phyloP scores from a whole-genome alignment of 2,329 filamentous ascomycete species.

The Arthroderma sp. region DNA sequence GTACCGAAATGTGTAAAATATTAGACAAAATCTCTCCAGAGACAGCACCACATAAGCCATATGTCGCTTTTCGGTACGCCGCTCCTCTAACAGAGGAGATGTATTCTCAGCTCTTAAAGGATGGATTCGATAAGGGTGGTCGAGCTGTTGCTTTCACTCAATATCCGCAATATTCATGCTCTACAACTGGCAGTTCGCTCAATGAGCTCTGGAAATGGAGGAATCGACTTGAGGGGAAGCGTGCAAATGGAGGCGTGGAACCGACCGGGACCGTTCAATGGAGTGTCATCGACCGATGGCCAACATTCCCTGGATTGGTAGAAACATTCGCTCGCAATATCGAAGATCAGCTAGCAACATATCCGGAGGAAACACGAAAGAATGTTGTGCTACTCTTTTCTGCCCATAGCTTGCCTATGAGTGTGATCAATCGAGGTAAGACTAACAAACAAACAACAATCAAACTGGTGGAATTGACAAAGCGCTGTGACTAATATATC shows the following conservation, averaged over 20 bases:
- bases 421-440: conserved; percentile 78
- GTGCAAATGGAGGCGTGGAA: conserved; percentile 38
- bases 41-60: conserved; percentile 91
- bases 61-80: conserved; percentile 93
- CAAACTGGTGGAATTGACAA: background rate
- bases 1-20: conserved; percentile 90
- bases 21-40: conserved; percentile 82
- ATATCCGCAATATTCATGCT: conserved; percentile 97
- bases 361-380: conserved; percentile 66
- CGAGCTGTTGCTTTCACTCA: conserved; percentile 94
- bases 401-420: conserved; percentile 93
- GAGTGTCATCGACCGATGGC: conserved; percentile 98
- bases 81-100: conserved; percentile 87
- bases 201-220: conserved; percentile 99
- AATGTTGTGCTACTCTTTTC: conserved; percentile 83
- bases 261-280: conserved; percentile 65
- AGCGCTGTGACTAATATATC: conserved; percentile 1
- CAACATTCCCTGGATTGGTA: conserved; percentile 75
- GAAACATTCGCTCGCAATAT: conserved; percentile 91
- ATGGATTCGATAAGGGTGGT: conserved; percentile 88
- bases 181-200: conserved; percentile 86
- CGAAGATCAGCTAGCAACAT: conserved; percentile 68
- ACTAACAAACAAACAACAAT: conserved; percentile 9
- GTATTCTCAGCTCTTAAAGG: conserved; percentile 68
- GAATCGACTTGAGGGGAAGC: conserved; percentile 66